These are phyloP conservation scores for Suhomyces sp. DNA, from an alignment of 805 yeast genomes.

Conservation along the genomic window DNA sequence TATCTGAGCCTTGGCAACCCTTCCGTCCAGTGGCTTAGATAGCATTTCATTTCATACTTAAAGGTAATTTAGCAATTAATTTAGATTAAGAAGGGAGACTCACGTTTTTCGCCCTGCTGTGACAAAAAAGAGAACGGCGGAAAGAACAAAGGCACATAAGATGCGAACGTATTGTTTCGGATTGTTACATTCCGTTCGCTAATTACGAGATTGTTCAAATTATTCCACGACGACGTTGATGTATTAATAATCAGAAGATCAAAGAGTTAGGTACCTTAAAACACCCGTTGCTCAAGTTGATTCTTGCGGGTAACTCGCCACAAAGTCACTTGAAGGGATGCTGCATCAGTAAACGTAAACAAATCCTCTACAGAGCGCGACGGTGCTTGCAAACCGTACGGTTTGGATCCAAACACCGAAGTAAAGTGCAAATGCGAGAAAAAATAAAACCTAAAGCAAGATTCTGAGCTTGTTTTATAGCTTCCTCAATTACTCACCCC, in stretches of 20 bases:
- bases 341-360: not conserved
- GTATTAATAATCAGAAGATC: not conserved
- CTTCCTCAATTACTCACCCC: not conserved
- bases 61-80: not conserved
- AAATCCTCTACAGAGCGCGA: not conserved
- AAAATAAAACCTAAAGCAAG: not conserved
- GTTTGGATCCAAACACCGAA: not conserved
- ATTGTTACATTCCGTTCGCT: not conserved
- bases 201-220: not conserved
- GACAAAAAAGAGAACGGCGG: not conserved
- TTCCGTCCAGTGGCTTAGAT: not conserved
- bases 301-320: not conserved
- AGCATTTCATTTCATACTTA: not conserved
- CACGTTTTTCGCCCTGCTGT: not conserved
- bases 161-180: not conserved
- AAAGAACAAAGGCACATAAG: not conserved
- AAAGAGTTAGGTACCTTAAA: not conserved
- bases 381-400: not conserved
- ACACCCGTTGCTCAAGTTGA: not conserved
- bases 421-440: not conserved
- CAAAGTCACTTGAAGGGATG: not conserved
- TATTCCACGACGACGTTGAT: not conserved
- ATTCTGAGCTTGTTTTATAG: not conserved
- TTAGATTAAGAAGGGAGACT: not conserved
- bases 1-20: not conserved